Conservation (phyloP, 371 early-diverging fungal species). For the Globomyces sp. region DNA sequence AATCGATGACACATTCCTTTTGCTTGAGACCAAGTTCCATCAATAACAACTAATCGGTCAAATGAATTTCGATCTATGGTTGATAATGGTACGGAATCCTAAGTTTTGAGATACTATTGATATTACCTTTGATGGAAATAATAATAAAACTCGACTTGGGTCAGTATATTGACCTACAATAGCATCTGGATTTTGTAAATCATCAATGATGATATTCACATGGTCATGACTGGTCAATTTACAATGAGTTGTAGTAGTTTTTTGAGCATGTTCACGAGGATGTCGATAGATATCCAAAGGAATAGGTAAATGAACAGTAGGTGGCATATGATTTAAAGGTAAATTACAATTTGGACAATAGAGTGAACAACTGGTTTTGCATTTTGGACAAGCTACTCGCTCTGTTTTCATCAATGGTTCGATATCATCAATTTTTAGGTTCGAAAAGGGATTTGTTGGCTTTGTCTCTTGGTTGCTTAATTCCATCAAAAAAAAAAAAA, state of each 20-base stretch:
- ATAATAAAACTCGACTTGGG: slow-evolving; percentile 67
- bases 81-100: slow-evolving; percentile 61
- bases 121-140: slow-evolving; percentile 73
- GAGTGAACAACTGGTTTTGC: slow-evolving; percentile 9
- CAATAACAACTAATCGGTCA: slow-evolving; percentile 80
- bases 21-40: slow-evolving; percentile 93
- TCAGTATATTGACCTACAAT: slow-evolving; percentile 49
- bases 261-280: slow-evolving; percentile 72
- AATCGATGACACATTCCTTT: slow-evolving; percentile 64
- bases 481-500: no score
- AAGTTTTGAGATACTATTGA: no score
- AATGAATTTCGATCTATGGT: slow-evolving; percentile 65
- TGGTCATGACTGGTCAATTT: slow-evolving; percentile 63
- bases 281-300: slow-evolving; percentile 80
- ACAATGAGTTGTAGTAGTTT: slow-evolving; percentile 86
- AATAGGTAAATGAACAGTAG: slow-evolving; percentile 66
- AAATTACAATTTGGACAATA: slow-evolving; percentile 27
- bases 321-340: slow-evolving; percentile 31
- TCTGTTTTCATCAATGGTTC: neutral
- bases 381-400: slow-evolving; percentile 16
- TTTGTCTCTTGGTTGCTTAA: no score
- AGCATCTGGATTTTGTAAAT: slow-evolving; percentile 27
- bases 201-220: slow-evolving; percentile 52
- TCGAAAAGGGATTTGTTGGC: neutral
- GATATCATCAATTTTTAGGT: slow-evolving; percentile 13